Conservation (phyloP, 257 asterid species). For the Linderniella brevidens region DNA sequence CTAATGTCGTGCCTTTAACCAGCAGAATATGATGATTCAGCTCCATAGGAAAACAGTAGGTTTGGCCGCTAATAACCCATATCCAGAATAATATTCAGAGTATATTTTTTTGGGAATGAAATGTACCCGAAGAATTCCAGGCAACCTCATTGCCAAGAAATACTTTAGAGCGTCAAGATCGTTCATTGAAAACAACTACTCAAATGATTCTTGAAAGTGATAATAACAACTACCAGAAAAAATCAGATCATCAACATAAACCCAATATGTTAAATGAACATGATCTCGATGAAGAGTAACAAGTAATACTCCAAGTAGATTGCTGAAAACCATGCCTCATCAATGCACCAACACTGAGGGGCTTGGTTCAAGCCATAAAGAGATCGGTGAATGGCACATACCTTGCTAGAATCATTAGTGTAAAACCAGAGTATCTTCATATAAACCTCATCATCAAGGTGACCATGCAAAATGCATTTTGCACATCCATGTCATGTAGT, state of each 20-base stretch:
- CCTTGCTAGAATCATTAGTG: no score
- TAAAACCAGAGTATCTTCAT: conserved; percentile 7
- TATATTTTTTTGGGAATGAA: conserved; percentile 1
- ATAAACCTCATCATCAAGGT: conserved; percentile 7
- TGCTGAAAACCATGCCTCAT: no score
- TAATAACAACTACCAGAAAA: background rate
- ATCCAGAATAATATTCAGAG: background rate
- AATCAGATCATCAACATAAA: conserved; percentile 11
- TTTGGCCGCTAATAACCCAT: background rate
- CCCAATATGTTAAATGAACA: background rate
- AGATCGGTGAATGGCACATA: no score
- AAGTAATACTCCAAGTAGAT: conserved; percentile 3
- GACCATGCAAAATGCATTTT: background rate
- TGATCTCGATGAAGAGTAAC: background rate
- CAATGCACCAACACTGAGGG: no score
- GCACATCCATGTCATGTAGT: conserved; percentile 10
- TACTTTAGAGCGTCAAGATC: conserved; percentile 2
- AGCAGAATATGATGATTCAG: background rate
- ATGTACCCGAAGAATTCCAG: background rate
- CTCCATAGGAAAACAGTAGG: background rate
- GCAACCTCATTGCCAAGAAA: conserved; percentile 8
- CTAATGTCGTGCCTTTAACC: background rate
- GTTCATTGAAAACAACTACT: conserved; percentile 8
- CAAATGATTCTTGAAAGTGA: background rate
- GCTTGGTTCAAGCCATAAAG: no score